Evolutionary conservation across 2,329 filamentous ascomycete species (phyloP).

Genomic region (Botrytis pseudocinerea): DNA sequence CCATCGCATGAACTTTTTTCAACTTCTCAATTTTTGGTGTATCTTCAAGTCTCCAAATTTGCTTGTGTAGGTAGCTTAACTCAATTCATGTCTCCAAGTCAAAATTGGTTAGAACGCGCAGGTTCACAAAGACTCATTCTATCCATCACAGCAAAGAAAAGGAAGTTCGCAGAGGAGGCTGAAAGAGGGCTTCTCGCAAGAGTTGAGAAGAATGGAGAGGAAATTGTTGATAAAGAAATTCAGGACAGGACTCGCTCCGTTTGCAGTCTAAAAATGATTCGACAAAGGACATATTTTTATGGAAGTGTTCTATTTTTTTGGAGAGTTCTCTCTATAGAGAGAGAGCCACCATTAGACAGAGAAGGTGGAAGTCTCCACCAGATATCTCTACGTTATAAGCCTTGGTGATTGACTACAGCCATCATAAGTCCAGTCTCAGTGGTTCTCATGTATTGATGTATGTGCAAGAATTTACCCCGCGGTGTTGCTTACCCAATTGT

Average conservation of each 20-base stretch:
- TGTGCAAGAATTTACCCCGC: not conserved
- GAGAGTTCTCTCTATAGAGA: not conserved
- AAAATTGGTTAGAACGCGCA: not conserved
- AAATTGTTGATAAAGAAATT: not conserved
- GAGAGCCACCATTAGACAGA: not conserved
- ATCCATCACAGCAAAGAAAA: not conserved
- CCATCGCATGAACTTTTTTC: not conserved
- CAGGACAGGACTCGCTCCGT: not conserved
- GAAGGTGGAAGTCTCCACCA: not conserved
- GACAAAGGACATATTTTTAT: not conserved
- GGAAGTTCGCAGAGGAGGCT: not conserved
- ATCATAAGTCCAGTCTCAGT: not conserved
- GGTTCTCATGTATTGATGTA: not conserved
- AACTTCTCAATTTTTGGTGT: not conserved
- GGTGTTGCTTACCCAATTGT: not conserved
- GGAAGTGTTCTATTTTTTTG: not conserved
- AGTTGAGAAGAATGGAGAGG: not conserved
- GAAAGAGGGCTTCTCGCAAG: not conserved
- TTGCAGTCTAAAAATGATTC: not conserved
- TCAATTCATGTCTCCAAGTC: not conserved
- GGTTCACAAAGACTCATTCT: not conserved
- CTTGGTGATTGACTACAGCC: not conserved
- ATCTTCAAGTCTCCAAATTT: not conserved
- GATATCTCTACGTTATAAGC: not conserved
- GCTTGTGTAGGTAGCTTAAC: not conserved